These are phyloP conservation scores for Pichia sp. DNA, from an alignment of 1,139 yeast species.

Conservation along the genomic window DNA sequence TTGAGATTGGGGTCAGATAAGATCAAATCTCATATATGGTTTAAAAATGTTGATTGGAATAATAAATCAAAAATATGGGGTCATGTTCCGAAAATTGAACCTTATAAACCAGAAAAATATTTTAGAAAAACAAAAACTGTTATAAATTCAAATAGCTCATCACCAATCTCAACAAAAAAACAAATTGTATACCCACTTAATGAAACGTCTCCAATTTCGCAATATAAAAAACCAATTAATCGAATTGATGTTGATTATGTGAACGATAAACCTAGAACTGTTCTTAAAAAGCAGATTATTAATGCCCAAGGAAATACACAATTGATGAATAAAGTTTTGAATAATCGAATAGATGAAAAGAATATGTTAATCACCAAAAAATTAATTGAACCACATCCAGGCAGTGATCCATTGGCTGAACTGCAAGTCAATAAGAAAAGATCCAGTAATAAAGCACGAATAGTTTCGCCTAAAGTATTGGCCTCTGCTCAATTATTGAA, in stretches of 20 bases:
- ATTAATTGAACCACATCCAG: conserved; percentile 9
- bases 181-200: neutral
- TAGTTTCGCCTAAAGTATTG: neutral
- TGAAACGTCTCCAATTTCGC: neutral
- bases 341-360: conserved; percentile 27
- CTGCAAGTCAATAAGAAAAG: conserved; percentile 2
- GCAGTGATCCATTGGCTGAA: neutral
- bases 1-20: conserved; percentile 55
- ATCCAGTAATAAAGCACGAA: neutral
- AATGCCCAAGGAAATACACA: conserved; percentile 29
- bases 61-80: conserved; percentile 67
- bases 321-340: conserved; percentile 29
- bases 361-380: conserved; percentile 23
- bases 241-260: conserved; percentile 8
- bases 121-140: too few species aligned
- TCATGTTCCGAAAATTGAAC: conserved; percentile 70
- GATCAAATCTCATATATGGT: conserved; percentile 72
- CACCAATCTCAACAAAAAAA: neutral
- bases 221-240: neutral
- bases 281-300: conserved; percentile 26
- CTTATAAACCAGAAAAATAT: conserved; percentile 43
- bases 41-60: conserved; percentile 59
- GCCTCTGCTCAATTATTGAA: neutral
- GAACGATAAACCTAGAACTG: conserved; percentile 15
- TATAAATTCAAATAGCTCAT: conserved; percentile 13